These are phyloP conservation scores for Microdochium trichocladiopsis DNA, from an alignment of 2,329 filamentous ascomycete genomes.

Conservation along the genomic window DNA sequence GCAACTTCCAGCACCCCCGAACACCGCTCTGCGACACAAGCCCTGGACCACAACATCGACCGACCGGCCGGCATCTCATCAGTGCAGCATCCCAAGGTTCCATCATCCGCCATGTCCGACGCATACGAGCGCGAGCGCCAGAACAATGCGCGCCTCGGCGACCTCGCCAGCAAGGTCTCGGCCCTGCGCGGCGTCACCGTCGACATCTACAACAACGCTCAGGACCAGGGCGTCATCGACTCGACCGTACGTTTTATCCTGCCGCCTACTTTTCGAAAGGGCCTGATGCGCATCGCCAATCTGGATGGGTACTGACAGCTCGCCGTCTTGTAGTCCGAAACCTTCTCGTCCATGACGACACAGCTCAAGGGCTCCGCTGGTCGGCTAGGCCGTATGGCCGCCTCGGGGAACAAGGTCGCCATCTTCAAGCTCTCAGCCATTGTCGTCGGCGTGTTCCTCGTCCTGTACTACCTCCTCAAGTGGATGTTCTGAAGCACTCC, in stretches of 20 bases:
- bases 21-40: too few relatives aligned
- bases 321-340: slow-evolving; percentile 72
- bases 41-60: too few relatives aligned
- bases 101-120: slow-evolving; percentile 53
- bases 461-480: slow-evolving; percentile 67
- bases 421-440: slow-evolving; percentile 86
- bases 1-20: too few relatives aligned
- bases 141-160: slow-evolving; percentile 90
- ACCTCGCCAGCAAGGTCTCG: slow-evolving; percentile 84
- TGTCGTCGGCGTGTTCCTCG: slow-evolving; percentile 62
- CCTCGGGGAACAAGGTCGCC: slow-evolving; percentile 82
- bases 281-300: background rate
- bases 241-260: slow-evolving; percentile 56
- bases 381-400: slow-evolving; percentile 83
- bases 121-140: slow-evolving; percentile 77
- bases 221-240: slow-evolving; percentile 82
- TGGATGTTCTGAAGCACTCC: slow-evolving; percentile 49
- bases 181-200: slow-evolving; percentile 89
- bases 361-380: slow-evolving; percentile 78
- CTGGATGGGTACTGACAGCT: too few relatives aligned
- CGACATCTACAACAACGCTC: slow-evolving; percentile 95
- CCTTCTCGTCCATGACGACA: slow-evolving; percentile 80
- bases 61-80: too few relatives aligned
- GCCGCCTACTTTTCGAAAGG: too few relatives aligned
- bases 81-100: slow-evolving; percentile 1